Conservation (phyloP, 2,329 filamentous ascomycete species). For the Nemania serpens region DNA sequence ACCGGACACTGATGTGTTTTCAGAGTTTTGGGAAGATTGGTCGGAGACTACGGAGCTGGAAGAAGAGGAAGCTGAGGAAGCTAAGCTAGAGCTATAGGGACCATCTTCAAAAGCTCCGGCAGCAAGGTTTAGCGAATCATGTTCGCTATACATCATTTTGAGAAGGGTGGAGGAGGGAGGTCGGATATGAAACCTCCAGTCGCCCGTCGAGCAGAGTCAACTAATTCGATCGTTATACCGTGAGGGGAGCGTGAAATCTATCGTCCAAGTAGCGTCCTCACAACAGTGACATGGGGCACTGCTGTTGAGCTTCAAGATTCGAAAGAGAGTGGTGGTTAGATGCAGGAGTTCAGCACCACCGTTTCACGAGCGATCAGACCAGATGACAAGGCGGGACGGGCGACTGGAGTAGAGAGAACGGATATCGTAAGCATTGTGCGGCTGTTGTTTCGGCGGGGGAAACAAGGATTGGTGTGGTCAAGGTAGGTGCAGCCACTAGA, state of each 20-base stretch:
- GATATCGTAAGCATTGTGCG: conserved; percentile 63
- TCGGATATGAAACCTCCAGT: conserved; percentile 53
- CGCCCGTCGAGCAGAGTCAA: conserved; percentile 59
- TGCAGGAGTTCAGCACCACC: conserved; percentile 48
- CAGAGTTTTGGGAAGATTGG: conserved; percentile 70
- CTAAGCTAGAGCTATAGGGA: conserved; percentile 72
- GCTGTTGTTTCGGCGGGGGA: conserved; percentile 40
- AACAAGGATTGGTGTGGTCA: conserved; percentile 40
- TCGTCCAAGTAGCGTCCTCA: conserved; percentile 45
- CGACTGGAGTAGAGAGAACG: conserved; percentile 60
- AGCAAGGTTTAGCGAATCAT: conserved; percentile 58
- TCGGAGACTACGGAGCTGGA: conserved; percentile 79
- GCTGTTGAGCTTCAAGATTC: conserved; percentile 48
- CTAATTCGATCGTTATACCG: conserved; percentile 51
- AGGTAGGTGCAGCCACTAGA: conserved; percentile 43
- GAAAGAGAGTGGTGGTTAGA: conserved; percentile 52
- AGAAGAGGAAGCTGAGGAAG: conserved; percentile 76
- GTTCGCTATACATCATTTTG: conserved; percentile 62
- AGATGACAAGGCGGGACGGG: conserved; percentile 65
- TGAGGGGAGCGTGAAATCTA: conserved; percentile 45
- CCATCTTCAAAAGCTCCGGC: conserved; percentile 54
- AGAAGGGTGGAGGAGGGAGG: conserved; percentile 39
- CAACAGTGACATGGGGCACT: conserved; percentile 44
- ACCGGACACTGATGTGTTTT: conserved; percentile 68
- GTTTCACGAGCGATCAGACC: conserved; percentile 62